Evolutionary conservation across 2,329 filamentous ascomycete species (phyloP).

Genomic region (Nannizzia gypsea): DNA sequence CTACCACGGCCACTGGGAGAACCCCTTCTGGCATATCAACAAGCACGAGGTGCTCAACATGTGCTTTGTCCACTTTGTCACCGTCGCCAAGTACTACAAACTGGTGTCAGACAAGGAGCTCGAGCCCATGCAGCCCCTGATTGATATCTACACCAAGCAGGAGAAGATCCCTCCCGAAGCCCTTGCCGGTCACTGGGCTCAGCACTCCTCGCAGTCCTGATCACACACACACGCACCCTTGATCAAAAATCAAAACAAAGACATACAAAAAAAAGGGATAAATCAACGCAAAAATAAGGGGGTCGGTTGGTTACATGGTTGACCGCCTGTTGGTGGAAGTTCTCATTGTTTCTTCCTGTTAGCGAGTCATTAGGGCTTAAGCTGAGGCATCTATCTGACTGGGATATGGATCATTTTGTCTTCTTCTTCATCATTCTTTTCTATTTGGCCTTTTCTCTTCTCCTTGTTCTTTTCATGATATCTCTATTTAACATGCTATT

Average conservation of each 20-base stretch:
- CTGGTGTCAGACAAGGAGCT: conserved; percentile 81
- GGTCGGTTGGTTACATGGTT: background rate
- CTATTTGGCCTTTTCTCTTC: background rate
- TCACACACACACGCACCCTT: background rate
- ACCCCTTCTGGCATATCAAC: conserved; percentile 74
- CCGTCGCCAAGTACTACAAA: conserved; percentile 66
- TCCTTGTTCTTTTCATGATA: background rate
- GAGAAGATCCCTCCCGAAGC: conserved; percentile 69
- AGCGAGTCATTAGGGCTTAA: background rate
- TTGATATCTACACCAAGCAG: conserved; percentile 83
- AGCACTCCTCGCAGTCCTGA: conserved; percentile 17
- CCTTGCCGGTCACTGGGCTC: conserved; percentile 33
- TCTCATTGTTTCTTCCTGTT: background rate
- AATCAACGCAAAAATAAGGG: background rate
- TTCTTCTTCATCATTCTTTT: background rate
- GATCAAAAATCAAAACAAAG: background rate
- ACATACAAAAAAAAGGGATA: background rate
- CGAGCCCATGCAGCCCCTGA: conserved; percentile 89
- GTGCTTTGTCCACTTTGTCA: conserved; percentile 74
- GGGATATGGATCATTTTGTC: background rate
- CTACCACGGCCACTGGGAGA: conserved; percentile 89
- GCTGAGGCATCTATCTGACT: background rate
- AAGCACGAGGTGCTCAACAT: conserved; percentile 62
- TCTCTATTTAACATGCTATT: background rate
- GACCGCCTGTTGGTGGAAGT: background rate